phyloP scores from a whole-genome alignment of 148 eudicot genomes.

The Fagopyrum homotropicum region DNA sequence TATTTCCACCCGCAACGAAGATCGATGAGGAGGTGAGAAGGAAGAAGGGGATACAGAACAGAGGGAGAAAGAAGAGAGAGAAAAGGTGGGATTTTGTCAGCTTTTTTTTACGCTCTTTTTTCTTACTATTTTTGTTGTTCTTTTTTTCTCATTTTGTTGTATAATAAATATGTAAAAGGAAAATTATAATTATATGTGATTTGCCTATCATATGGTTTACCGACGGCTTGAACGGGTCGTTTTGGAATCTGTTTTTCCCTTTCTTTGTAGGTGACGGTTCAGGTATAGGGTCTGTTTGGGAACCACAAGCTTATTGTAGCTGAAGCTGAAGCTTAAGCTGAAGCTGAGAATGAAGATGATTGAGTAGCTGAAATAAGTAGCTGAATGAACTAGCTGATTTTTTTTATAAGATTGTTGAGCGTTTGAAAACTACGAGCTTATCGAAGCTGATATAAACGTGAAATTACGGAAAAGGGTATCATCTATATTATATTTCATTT shows the following conservation, averaged over 20 bases:
- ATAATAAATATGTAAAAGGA: background rate
- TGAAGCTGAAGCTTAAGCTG: no score
- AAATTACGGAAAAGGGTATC: no score
- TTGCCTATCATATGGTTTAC: slow-evolving; percentile 2
- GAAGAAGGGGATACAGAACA: background rate
- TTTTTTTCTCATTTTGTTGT: background rate
- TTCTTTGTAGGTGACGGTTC: background rate
- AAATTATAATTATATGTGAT: background rate
- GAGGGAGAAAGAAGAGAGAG: background rate
- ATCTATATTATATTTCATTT: no score
- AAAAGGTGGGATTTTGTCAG: slow-evolving; percentile 6
- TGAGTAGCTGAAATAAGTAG: no score
- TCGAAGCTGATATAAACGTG: no score
- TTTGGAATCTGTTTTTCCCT: slow-evolving; percentile 3
- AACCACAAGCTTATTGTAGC: no score
- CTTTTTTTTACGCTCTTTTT: background rate
- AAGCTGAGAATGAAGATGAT: no score
- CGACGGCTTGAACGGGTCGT: background rate
- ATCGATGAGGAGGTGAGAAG: background rate
- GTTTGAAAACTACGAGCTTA: no score
- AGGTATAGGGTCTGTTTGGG: no score
- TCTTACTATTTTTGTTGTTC: background rate
- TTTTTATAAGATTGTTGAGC: no score
- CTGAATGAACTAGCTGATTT: no score
- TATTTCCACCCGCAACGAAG: slow-evolving; percentile 7